Conservation (phyloP, 2,329 filamentous ascomycete genomes). For the Talaromyces piceae region DNA sequence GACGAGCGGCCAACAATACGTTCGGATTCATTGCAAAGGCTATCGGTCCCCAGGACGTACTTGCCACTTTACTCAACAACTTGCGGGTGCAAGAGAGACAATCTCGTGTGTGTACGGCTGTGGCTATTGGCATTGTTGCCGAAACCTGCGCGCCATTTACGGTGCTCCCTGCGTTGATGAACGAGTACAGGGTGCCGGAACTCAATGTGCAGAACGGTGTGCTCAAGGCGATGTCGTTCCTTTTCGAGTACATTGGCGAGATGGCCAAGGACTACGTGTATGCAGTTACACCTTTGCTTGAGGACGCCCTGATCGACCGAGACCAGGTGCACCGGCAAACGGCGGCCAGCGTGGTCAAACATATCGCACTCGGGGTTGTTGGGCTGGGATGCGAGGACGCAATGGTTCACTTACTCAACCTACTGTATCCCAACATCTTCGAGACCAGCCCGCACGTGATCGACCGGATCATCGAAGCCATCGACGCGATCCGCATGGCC, state of each 20-base stretch:
- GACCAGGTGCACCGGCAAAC: conserved; percentile 98
- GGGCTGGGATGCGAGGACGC: conserved; percentile 96
- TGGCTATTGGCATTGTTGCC: conserved; percentile 96
- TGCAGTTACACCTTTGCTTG: conserved; percentile 87
- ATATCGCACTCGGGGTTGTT: conserved; percentile 94
- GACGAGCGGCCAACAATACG: conserved; percentile 96
- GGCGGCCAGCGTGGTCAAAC: conserved; percentile 92
- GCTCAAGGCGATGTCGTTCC: conserved; percentile 89
- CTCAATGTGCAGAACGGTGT: conserved; percentile 99
- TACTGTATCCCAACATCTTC: conserved; percentile 94
- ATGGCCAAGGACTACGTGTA: conserved; percentile 99
- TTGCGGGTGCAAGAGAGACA: conserved; percentile 94
- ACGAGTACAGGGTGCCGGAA: conserved; percentile 96
- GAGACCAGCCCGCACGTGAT: conserved; percentile 98
- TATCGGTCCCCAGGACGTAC: conserved; percentile 93
- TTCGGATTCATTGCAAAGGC: conserved; percentile 99
- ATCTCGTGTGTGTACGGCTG: conserved; percentile 95
- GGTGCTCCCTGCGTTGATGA: conserved; percentile 97
- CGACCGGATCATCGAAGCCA: conserved; percentile 93
- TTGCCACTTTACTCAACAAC: conserved; percentile 94
- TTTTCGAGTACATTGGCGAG: conserved; percentile 98
- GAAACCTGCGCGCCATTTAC: conserved; percentile 98
- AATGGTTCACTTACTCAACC: conserved; percentile 94
- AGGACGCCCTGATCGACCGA: conserved; percentile 94
- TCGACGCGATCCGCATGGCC: conserved; percentile 90